These are phyloP conservation scores for Fusarium albosuccineum DNA, from an alignment of 2,329 filamentous ascomycete genomes.

Conservation along the genomic window DNA sequence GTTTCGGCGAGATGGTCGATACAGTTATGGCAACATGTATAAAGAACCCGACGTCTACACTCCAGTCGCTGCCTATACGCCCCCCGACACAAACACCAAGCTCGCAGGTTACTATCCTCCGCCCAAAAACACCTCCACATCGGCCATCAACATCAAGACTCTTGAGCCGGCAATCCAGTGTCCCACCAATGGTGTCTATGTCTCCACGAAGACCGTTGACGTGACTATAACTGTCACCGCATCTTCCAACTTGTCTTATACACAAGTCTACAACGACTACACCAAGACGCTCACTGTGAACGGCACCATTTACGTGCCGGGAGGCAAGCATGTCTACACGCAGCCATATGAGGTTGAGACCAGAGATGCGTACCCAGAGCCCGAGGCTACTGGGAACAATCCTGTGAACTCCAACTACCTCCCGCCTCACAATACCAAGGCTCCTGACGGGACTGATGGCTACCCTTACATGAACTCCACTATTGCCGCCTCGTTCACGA, in stretches of 20 bases:
- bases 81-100: conserved; percentile 12
- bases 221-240: conserved; percentile 52
- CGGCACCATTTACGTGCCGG: conserved; percentile 24
- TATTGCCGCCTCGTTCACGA: conserved; percentile 20
- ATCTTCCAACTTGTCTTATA: conserved; percentile 40
- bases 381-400: conserved; percentile 6
- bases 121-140: conserved; percentile 31
- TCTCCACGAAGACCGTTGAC: conserved; percentile 51
- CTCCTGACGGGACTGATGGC: conserved; percentile 1
- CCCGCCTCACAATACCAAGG: conserved; percentile 15
- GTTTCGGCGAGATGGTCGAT: conserved; percentile 6
- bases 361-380: neutral
- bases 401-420: conserved; percentile 29
- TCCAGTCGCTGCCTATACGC: conserved; percentile 11
- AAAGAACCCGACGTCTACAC: conserved; percentile 20
- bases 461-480: conserved; percentile 39
- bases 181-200: conserved; percentile 40
- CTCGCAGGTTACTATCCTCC: neutral
- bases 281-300: conserved; percentile 22
- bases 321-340: conserved; percentile 24
- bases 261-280: conserved; percentile 27
- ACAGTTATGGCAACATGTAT: conserved; percentile 11
- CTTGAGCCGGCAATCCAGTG: conserved; percentile 35
- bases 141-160: conserved; percentile 21
- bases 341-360: conserved; percentile 25